Percentiles rank a stretch among this genome's conserved stretches.
These are phyloP conservation scores for Solanum sejunctum DNA, from an alignment of 257 asterid genomes.

Conservation along the genomic window DNA sequence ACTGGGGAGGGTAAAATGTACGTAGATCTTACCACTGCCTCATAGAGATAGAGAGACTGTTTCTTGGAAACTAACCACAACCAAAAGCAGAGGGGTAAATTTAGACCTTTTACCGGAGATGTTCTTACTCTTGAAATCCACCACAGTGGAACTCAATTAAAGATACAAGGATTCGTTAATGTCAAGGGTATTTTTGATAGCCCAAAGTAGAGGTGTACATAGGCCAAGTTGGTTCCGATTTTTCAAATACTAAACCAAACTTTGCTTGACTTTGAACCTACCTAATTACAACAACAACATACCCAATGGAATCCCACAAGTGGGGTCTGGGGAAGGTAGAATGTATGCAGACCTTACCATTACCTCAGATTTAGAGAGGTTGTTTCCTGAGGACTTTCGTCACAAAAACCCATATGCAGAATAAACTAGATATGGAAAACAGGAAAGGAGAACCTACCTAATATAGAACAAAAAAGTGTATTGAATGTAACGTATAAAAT, in stretches of 20 bases:
- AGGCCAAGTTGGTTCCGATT: neutral
- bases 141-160: neutral
- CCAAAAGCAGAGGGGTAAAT: neutral
- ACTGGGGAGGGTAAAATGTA: too few species aligned
- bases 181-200: neutral
- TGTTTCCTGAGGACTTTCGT: neutral
- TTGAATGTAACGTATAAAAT: neutral
- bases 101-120: neutral
- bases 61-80: neutral
- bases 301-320: neutral
- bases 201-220: neutral
- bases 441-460: neutral
- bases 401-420: too few species aligned
- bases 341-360: neutral
- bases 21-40: too few species aligned
- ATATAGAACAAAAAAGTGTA: neutral
- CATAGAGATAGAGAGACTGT: too few species aligned
- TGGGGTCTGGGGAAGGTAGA: neutral
- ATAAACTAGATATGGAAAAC: too few species aligned
- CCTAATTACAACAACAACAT: neutral
- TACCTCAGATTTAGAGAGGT: neutral
- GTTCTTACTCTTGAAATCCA: neutral
- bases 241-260: neutral
- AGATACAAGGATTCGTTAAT: neutral
- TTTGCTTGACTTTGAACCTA: neutral